A percentile compares a stretch with the other conserved stretches of the same genome.
These are phyloP conservation scores for Microthlaspi erraticum DNA, from an alignment of 345 rosid species.

Conservation along the genomic window DNA sequence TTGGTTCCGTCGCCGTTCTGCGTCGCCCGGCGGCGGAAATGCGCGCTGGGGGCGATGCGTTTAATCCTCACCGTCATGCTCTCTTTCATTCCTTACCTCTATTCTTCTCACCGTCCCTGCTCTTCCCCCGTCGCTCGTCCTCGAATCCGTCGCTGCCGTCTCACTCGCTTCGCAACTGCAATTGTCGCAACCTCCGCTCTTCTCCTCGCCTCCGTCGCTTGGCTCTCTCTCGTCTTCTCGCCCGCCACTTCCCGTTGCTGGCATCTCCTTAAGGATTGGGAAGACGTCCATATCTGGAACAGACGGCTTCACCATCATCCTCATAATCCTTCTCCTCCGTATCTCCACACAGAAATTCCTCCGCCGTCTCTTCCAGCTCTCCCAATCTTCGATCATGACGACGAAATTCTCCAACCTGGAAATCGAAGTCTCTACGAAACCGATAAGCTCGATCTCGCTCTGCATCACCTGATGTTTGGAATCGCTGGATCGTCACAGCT, in stretches of 20 bases:
- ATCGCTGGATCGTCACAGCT: slow-evolving; percentile 85
- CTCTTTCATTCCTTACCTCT: slow-evolving; percentile 42
- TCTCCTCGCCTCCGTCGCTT: slow-evolving; percentile 67
- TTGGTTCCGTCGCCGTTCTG: slow-evolving; percentile 26
- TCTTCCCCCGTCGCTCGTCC: slow-evolving; percentile 46
- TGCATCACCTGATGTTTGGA: slow-evolving; percentile 77
- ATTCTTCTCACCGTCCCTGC: slow-evolving; percentile 41
- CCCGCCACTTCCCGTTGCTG: slow-evolving; percentile 61
- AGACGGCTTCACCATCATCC: slow-evolving; percentile 16
- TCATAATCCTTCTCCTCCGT: background rate
- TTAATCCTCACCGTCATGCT: slow-evolving; percentile 42
- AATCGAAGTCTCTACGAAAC: slow-evolving; percentile 53
- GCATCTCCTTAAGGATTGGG: slow-evolving; percentile 61
- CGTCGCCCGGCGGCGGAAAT: slow-evolving; percentile 48
- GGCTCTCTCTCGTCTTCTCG: slow-evolving; percentile 87
- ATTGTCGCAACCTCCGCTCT: slow-evolving; percentile 62
- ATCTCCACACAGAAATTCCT: slow-evolving; percentile 16
- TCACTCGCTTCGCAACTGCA: slow-evolving; percentile 56
- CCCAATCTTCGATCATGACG: slow-evolving; percentile 22
- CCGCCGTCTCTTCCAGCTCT: slow-evolving; percentile 39
- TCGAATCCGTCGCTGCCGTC: slow-evolving; percentile 59
- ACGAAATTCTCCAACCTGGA: slow-evolving; percentile 21
- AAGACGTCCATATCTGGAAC: slow-evolving; percentile 47
- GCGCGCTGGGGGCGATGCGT: slow-evolving; percentile 51
- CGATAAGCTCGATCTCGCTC: slow-evolving; percentile 37